These are phyloP conservation scores for Pleurotus pulmonarius DNA, from an alignment of 768 basidiomycete genomes.

Conservation along the genomic window DNA sequence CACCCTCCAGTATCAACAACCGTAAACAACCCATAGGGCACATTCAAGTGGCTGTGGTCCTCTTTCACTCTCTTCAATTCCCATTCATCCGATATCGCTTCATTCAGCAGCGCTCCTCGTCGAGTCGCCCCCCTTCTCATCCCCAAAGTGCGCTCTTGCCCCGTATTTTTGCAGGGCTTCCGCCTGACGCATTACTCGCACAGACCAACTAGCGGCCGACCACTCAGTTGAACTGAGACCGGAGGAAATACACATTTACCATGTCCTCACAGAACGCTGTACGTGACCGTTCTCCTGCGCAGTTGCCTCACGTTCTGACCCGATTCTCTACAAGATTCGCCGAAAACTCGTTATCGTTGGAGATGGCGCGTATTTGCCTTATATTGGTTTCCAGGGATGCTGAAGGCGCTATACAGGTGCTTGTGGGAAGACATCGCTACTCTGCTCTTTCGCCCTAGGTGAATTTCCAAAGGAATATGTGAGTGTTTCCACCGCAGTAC, in stretches of 20 bases:
- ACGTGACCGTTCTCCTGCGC: not conserved
- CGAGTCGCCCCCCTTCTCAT: conserved; percentile 2
- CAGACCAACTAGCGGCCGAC: not conserved
- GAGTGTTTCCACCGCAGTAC: conserved; percentile 28
- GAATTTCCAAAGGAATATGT: conserved; percentile 97
- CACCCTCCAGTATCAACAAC: not conserved
- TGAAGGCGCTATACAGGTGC: conserved; percentile 56
- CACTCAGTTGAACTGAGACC: conserved; percentile 8
- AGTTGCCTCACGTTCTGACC: not conserved
- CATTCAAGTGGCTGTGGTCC: conserved; percentile 5
- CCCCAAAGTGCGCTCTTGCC: not conserved
- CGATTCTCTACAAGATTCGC: conserved; percentile 59
- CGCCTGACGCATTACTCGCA: not conserved
- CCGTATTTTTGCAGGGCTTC: not conserved
- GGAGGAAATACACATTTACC: conserved; percentile 4
- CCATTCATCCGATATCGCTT: not conserved
- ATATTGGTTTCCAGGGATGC: conserved; percentile 12
- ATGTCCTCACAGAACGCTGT: conserved; percentile 9
- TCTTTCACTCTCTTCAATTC: conserved; percentile 5
- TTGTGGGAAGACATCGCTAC: conserved; percentile 91
- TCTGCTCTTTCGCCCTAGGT: conserved; percentile 90
- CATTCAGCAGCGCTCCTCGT: not conserved
- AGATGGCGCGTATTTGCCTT: conserved; percentile 63
- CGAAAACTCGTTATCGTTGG: conserved; percentile 96
- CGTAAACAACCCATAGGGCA: not conserved